Evolutionary conservation across 805 yeast species (phyloP), one percentile per base, ranked within the genome.

Genomic region (Wickerhamomyces queroliae): DNA sequence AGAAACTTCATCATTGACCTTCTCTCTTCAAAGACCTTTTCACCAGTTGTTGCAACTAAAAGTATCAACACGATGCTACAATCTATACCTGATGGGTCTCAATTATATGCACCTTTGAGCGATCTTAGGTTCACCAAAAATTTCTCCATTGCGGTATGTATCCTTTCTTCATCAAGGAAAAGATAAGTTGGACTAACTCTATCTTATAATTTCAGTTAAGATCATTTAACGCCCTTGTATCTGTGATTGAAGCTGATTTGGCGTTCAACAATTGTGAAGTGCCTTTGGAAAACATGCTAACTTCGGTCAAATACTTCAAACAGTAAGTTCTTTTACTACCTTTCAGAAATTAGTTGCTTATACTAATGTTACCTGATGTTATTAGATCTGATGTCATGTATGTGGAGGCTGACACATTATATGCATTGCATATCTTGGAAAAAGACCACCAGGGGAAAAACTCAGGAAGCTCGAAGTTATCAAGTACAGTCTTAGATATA

Each of bases 381-480:
- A 29, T 28, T 10, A 28, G 39, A 5, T 13, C 23, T 5, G 45
- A 50, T 10, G 25, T 39, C 3, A 42, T 63, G 55, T 47, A 45
- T 27, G 38, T 64, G 19, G 64, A 63, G 32, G 29, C 44, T 8
- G 62, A 61, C 22, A 38, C 63, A 7, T 42, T 53, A n/a, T 42
- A 45, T 29, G 56, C 63, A 1, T 35, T 58, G 6, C 54, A 54
- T 11, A 49, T 58, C 3, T 48, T 58, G 21, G 16, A 28, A 29
- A 45, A 41, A 10, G 40, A 43, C 12, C 41, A 42, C 8, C 13
- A 20, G 2, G 40, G 28, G 10, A 20, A 28, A 3, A 21, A 21
- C 1, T 26, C 30, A 4, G 9, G 52, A 50, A 30, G 34, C 46
- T 31, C 37, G 44, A 17, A 34, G 38, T 30, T 44, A 41, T 43